A percentile compares a stretch with the other conserved stretches of the same genome.
These are phyloP conservation scores for Sphaerulina vaccinii DNA, from an alignment of 2,329 filamentous ascomycete species.

Conservation along the genomic window DNA sequence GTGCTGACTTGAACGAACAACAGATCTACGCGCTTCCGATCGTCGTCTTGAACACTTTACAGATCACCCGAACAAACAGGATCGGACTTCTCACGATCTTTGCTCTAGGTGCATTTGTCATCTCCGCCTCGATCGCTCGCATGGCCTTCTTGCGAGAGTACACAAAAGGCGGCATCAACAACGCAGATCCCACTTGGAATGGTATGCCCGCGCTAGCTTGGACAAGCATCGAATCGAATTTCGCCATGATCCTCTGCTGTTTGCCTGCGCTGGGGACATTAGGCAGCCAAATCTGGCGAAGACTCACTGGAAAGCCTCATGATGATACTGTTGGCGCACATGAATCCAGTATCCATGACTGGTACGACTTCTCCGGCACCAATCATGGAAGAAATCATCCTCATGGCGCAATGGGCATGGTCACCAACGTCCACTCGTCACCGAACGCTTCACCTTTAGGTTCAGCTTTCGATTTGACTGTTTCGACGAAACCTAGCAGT, in stretches of 20 bases:
- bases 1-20: neutral
- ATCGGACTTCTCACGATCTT: constrained; percentile 29
- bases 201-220: constrained; percentile 27
- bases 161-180: constrained; percentile 17
- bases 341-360: constrained; percentile 3
- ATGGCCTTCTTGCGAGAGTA: constrained; percentile 24
- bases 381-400: constrained; percentile 6
- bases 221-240: constrained; percentile 32
- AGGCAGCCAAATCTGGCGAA: constrained; percentile 9
- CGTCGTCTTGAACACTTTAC: constrained; percentile 29
- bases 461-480: neutral
- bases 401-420: constrained; percentile 5
- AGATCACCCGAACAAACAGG: constrained; percentile 26
- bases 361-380: constrained; percentile 2
- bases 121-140: constrained; percentile 30
- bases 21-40: constrained; percentile 34
- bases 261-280: constrained; percentile 26
- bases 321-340: neutral
- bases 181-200: constrained; percentile 29
- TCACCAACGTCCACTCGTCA: constrained; percentile 13
- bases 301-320: constrained; percentile 1
- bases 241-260: constrained; percentile 31
- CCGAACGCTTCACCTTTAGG: constrained; percentile 8
- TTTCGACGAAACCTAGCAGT: neutral
- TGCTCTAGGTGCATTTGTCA: constrained; percentile 29